Base-by-base conservation (phyloP, 2,329 filamentous ascomycete species). In the Davidsoniella virescens region DNA sequence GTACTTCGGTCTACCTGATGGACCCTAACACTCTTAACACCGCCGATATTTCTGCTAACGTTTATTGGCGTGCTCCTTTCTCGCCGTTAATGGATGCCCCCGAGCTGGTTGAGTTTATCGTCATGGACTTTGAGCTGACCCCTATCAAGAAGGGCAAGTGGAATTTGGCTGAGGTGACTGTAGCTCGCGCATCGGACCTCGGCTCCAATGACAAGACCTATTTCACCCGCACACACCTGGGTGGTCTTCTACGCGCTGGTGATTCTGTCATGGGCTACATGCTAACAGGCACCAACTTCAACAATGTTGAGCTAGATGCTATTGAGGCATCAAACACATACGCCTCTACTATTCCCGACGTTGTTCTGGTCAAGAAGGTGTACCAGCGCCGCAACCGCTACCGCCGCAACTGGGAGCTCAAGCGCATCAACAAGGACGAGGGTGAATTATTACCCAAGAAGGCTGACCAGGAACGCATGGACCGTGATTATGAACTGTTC, bases 221-320 rank as follows among this genome's bases (percentile, higher is more conserved):
- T 67, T 92, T 90, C 63, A 83, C 84, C 52, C 75, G 88, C 53
- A 96, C 92, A 26, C 92, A 98, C 64, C 73, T 98, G 5, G 92
- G 90, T 43, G 78, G 78, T 50, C 72, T 95, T 44, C 70, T 98
- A 10, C 84, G 93, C 59, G 78, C 86, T 0, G 92, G 92, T 49
- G 92, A 98, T 67, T 88, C 85, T 0, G 92, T 83, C 4, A 80
- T 98, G 74, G 92, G 92, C n/a, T 98, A 95, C 64, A 78, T 94
- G 64, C 67, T 98, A 45, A 80, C 78, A 4, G 88, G 87, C 46
- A 81, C 87, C 50, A 94, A 94, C 64, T 95, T 90, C 72, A 96
- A 98, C 73, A 92, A 87, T 62, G 70, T 75, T 8, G 76, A 93
- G 57, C 87, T 83, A 57, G 87, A 94, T 58, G 84, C 81, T 49